Percentiles rank a stretch among this genome's conserved stretches.
Conservation (phyloP, 2,329 filamentous ascomycete genomes). For the Neonectria punicea region DNA sequence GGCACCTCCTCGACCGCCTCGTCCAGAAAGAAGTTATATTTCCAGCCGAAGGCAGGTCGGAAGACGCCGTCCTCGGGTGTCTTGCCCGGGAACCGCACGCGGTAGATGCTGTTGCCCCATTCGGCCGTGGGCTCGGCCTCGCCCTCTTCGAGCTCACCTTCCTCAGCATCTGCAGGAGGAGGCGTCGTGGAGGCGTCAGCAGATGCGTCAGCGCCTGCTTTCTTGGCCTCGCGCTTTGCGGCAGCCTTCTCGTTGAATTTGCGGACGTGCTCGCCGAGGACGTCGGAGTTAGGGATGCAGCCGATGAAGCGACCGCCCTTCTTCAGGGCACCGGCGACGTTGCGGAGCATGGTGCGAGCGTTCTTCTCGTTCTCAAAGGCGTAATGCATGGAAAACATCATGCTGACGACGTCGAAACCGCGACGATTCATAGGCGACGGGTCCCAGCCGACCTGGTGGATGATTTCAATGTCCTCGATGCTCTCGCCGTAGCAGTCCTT, state of each 20-base stretch:
- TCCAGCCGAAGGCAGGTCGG: slow-evolving; percentile 95
- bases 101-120: slow-evolving; percentile 95
- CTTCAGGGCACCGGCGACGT: slow-evolving; percentile 89
- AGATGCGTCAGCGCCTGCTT: slow-evolving; percentile 20
- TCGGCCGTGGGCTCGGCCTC: slow-evolving; percentile 74
- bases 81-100: slow-evolving; percentile 85
- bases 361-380: slow-evolving; percentile 94
- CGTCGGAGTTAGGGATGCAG: slow-evolving; percentile 95
- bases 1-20: slow-evolving; percentile 97
- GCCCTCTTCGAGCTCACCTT: slow-evolving; percentile 67
- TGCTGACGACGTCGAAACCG: slow-evolving; percentile 95
- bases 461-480: slow-evolving; percentile 82
- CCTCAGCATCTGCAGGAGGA: slow-evolving; percentile 47
- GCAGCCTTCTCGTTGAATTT: slow-evolving; percentile 71
- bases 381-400: slow-evolving; percentile 99
- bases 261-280: slow-evolving; percentile 82
- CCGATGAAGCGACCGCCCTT: slow-evolving; percentile 96
- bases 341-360: slow-evolving; percentile 90
- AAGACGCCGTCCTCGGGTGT: slow-evolving; percentile 90
- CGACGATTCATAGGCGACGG: slow-evolving; percentile 76
- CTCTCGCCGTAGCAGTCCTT: slow-evolving; percentile 93
- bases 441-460: slow-evolving; percentile 90
- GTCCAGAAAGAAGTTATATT: slow-evolving; percentile 95
- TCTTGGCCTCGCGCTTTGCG: slow-evolving; percentile 48
- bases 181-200: slow-evolving; percentile 38